Base-by-base conservation (phyloP, 139 green algal genomes). In the Klebsormidium nitens region DNA sequence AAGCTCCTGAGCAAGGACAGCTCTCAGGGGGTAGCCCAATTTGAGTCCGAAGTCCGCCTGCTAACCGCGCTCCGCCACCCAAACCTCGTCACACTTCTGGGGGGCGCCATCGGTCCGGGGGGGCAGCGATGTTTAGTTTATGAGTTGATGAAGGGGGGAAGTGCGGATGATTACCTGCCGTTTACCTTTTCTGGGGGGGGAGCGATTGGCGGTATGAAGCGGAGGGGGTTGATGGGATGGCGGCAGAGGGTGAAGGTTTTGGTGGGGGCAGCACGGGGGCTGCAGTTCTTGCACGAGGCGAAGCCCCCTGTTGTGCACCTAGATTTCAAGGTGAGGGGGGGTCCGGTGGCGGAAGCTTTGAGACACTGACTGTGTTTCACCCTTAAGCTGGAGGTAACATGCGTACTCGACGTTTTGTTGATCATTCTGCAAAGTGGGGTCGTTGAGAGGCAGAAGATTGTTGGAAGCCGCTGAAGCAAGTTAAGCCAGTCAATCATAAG, bases 281-380 rank as follows among this genome's bases (percentile, higher is more conserved):
- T 59, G 49, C 8, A 35, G 11, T 59, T 34, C 49, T n/a, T 59
- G 11, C 49, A 59, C 49, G 8, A 4, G 11, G 11, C 4, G 19
- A 59, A 4, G 11, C 49, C 49, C 11, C 49, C 49, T n/a, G 49
- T 59, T 4, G 49, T 59, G 4, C 49, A 59, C 49, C 49, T 59
- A 4, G 49, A 59, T n/a, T 17, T 59, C 4, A 59, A 59, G 42
- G 42, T 50, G 42, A 50, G 14, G 42, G 42, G 11, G 11, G 14
- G 42, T 8, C 11, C n/a, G n/a, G n/a, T n/a, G n/a, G n/a, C n/a
- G n/a, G n/a, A n/a, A n/a, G n/a, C n/a, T n/a, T n/a, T n/a, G n/a
- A 14, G 42, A 50, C 42, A 8, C 42, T 50, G 11, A 50, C 42
- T 50, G 14, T 50, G 42, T 8, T 50, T n/a, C n/a, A n/a, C n/a